A percentile compares a stretch with the other conserved stretches of the same genome.
phyloP scores from a whole-genome alignment of 441 rosid species.

The Erodium moschatum region DNA sequence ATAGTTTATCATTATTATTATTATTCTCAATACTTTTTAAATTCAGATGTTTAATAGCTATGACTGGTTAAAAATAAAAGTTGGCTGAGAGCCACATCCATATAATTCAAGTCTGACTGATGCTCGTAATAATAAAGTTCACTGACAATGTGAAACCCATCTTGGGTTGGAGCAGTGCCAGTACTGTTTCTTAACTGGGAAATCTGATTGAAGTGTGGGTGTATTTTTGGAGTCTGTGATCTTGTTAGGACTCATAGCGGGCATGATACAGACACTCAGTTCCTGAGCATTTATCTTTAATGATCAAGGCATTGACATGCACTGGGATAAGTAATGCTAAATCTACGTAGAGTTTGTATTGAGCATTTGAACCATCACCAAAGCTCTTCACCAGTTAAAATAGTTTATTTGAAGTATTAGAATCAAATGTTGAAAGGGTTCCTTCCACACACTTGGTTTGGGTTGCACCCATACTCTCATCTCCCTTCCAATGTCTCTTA shows the following conservation, averaged over 20 bases:
- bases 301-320: not conserved
- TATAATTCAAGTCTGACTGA: not conserved
- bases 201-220: not conserved
- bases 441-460: not conserved
- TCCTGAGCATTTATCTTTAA: not conserved
- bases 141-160: not conserved
- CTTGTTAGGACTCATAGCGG: not conserved
- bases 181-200: not conserved
- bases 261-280: not conserved
- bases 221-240: not conserved
- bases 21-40: too few species aligned
- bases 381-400: not conserved
- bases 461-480: not conserved
- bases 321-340: not conserved
- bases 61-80: too few species aligned
- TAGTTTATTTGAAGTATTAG: not conserved
- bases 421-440: not conserved
- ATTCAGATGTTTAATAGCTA: too few species aligned
- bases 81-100: not conserved
- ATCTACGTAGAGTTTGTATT: not conserved
- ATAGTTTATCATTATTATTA: too few species aligned
- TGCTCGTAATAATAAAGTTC: not conserved
- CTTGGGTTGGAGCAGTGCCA: not conserved
- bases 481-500: not conserved
- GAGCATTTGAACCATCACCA: not conserved